phyloP scores from a whole-genome alignment of 805 yeast genomes.

The Blastobotrys terrestris region DNA sequence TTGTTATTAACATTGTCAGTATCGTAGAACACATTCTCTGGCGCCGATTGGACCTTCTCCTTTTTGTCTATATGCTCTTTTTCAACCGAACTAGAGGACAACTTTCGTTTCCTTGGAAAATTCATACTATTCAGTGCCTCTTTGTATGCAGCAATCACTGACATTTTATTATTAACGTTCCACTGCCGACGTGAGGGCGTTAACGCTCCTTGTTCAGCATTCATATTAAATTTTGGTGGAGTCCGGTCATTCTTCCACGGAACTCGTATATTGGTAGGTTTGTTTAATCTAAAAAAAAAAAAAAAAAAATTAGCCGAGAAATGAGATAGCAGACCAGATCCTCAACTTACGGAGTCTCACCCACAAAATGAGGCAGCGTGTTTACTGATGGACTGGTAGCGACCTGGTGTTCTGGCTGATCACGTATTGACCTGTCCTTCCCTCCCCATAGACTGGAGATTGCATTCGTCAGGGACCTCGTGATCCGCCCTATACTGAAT shows the following conservation, averaged over 20 bases:
- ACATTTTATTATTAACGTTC: conserved; percentile 20
- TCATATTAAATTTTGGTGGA: conserved; percentile 8
- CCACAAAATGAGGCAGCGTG: conserved; percentile 11
- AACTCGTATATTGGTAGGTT: background rate
- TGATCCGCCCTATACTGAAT: background rate
- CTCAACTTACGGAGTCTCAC: conserved; percentile 11
- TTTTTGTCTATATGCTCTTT: background rate
- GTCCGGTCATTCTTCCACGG: conserved; percentile 9
- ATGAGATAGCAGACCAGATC: background rate
- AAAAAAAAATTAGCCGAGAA: background rate
- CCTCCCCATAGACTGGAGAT: conserved; percentile 1
- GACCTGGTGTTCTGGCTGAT: background rate
- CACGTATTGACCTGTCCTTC: background rate
- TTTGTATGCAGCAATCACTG: conserved; percentile 26
- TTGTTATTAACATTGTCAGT: background rate
- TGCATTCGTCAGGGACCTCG: background rate
- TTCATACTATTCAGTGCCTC: conserved; percentile 18
- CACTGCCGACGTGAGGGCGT: conserved; percentile 10
- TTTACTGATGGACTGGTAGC: background rate
- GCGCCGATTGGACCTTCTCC: background rate
- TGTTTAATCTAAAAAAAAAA: background rate
- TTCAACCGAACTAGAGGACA: conserved; percentile 3
- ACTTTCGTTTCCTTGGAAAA: conserved; percentile 11
- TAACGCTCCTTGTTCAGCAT: background rate
- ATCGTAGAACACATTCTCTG: background rate